Conservation (phyloP, 129 eudicot genomes). For the Saussurea involucrata region DNA sequence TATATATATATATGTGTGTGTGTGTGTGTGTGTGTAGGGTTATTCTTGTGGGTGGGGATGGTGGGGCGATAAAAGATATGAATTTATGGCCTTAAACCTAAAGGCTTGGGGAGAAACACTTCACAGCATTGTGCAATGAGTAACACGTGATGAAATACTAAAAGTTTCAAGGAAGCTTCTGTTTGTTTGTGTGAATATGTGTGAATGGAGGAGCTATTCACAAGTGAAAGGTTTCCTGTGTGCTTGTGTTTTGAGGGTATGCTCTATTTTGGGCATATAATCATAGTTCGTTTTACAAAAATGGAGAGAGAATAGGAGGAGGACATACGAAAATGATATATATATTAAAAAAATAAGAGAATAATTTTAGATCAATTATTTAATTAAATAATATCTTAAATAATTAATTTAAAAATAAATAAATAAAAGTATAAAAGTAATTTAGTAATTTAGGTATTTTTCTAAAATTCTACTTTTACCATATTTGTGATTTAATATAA, state of each 20-base stretch:
- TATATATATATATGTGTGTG: too few relatives aligned
- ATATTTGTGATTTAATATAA: too few relatives aligned
- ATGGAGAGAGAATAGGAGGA: too few relatives aligned
- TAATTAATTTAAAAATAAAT: too few relatives aligned
- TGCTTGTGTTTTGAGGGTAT: background rate
- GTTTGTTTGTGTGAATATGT: background rate
- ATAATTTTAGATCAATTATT: too few relatives aligned
- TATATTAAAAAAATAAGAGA: too few relatives aligned
- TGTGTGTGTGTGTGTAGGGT: background rate
- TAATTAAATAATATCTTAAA: too few relatives aligned
- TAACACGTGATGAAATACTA: background rate
- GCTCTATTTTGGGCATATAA: background rate
- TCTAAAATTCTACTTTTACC: too few relatives aligned
- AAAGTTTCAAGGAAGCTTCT: background rate
- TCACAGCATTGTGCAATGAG: background rate
- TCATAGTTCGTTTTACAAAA: background rate
- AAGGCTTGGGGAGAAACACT: background rate
- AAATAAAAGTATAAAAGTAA: too few relatives aligned
- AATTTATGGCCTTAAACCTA: background rate
- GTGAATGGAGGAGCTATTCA: background rate
- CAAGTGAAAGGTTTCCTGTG: background rate
- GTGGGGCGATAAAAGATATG: background rate
- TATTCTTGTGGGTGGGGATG: background rate
- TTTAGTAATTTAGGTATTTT: too few relatives aligned
- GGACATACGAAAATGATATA: too few relatives aligned